Evolutionary conservation across 257 asterid genomes (phyloP).

Genomic region (Solanum rostratum): DNA sequence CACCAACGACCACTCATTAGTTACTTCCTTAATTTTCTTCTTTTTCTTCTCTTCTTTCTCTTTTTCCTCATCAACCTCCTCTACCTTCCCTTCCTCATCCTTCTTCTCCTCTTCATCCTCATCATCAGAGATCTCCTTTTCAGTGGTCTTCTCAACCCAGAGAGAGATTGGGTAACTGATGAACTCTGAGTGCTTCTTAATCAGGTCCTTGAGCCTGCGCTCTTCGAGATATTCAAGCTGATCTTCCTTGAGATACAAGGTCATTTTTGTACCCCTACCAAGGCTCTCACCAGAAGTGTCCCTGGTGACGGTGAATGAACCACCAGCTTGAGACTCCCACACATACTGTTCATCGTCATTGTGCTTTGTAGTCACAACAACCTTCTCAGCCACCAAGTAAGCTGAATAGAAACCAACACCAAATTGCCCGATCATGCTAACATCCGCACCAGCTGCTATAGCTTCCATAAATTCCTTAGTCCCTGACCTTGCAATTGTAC

Average conservation of each 20-base stretch:
- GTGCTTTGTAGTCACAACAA: conserved; percentile 47
- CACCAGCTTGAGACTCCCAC: conserved; percentile 70
- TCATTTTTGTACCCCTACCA: conserved; percentile 55
- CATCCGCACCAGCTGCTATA: conserved; percentile 65
- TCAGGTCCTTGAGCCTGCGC: conserved; percentile 49
- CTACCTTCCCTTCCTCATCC: conserved; percentile 56
- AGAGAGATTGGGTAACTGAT: conserved; percentile 58
- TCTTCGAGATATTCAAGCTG: conserved; percentile 69
- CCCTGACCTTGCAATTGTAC: conserved; percentile 54
- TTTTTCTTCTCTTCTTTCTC: conserved; percentile 51
- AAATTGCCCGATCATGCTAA: conserved; percentile 68
- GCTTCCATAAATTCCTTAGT: conserved; percentile 71
- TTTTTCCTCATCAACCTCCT: conserved; percentile 50
- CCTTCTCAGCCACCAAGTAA: conserved; percentile 62
- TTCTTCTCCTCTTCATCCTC: conserved; percentile 62
- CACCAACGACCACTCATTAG: conserved; percentile 50
- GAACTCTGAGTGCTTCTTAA: conserved; percentile 57
- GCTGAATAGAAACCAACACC: conserved; percentile 65
- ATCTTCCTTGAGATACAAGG: conserved; percentile 49
- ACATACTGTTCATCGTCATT: conserved; percentile 59
- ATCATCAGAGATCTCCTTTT: conserved; percentile 60
- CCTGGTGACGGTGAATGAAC: conserved; percentile 53
- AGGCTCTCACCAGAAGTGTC: conserved; percentile 42
- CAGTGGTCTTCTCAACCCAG: conserved; percentile 52
- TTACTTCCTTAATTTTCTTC: conserved; percentile 53